Conservation (phyloP, 495 filamentous ascomycete genomes). For the Halenospora varia region DNA sequence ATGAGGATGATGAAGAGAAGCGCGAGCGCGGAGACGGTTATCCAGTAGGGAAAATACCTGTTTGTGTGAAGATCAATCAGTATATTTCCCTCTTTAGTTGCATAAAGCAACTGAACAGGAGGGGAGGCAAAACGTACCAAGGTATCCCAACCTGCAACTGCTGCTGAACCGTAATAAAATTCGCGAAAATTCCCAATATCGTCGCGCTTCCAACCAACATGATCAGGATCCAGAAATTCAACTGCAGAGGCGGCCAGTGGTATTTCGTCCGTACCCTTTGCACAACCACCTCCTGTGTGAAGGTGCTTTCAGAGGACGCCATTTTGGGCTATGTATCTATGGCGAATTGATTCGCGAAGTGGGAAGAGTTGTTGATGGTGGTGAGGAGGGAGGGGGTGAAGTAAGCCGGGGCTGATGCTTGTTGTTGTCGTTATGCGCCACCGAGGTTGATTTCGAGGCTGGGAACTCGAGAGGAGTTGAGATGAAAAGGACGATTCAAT, state of each 20-base stretch:
- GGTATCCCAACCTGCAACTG: slow-evolving; percentile 67
- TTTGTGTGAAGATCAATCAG: not conserved
- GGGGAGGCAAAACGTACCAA: slow-evolving; percentile 57
- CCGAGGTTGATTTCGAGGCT: not conserved
- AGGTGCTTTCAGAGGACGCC: slow-evolving; percentile 20
- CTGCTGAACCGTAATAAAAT: slow-evolving; percentile 77
- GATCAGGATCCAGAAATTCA: slow-evolving; percentile 90
- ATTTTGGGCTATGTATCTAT: slow-evolving; percentile 5
- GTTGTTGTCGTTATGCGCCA: too few species aligned
- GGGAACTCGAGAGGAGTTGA: not conserved
- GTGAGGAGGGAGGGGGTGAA: too few species aligned
- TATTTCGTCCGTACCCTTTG: slow-evolving; percentile 42
- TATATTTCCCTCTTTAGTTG: not conserved
- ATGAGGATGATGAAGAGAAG: slow-evolving; percentile 72
- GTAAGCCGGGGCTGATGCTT: not conserved
- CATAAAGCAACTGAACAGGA: not conserved
- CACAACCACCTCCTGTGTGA: slow-evolving; percentile 17
- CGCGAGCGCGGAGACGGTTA: slow-evolving; percentile 63
- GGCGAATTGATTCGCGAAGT: not conserved
- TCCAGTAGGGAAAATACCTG: slow-evolving; percentile 95
- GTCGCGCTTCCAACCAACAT: slow-evolving; percentile 75
- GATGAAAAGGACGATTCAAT: not conserved
- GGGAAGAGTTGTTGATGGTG: not conserved
- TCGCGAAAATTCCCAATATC: slow-evolving; percentile 81
- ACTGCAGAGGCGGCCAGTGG: slow-evolving; percentile 89